These are phyloP conservation scores for Oryza australiensis DNA, from an alignment of 176 grass and related monocot species.

Conservation along the genomic window DNA sequence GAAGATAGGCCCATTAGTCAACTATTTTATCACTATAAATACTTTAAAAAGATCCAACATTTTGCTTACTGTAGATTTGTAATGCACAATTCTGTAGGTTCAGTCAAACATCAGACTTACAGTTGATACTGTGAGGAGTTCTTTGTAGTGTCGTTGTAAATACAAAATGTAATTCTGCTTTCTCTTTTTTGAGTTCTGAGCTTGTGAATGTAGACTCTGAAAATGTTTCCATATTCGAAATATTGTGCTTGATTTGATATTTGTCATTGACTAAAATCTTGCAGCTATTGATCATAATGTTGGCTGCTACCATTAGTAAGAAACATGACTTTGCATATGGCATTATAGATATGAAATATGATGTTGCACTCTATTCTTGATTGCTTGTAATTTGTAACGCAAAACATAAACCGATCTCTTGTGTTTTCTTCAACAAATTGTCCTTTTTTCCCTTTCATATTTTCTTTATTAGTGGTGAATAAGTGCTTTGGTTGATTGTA, in stretches of 20 bases:
- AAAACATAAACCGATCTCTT: not conserved
- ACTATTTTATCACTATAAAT: not conserved
- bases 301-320: not conserved
- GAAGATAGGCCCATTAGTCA: not conserved
- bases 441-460: not conserved
- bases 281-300: not conserved
- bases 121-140: not conserved
- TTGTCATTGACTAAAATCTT: not conserved
- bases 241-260: not conserved
- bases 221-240: not conserved
- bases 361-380: not conserved
- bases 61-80: not conserved
- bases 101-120: not conserved
- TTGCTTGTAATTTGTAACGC: not conserved
- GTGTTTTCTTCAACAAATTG: not conserved
- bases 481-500: not conserved
- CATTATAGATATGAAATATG: not conserved
- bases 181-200: slow-evolving; percentile 6
- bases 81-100: slow-evolving; percentile 6
- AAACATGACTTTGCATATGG: not conserved
- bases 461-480: not conserved
- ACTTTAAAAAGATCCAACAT: slow-evolving; percentile 8
- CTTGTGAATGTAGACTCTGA: not conserved
- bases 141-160: not conserved
- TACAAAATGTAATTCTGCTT: slow-evolving; percentile 5